Conservation (phyloP, 1,284 basidiomycete genomes). For the Waitea zeae region DNA sequence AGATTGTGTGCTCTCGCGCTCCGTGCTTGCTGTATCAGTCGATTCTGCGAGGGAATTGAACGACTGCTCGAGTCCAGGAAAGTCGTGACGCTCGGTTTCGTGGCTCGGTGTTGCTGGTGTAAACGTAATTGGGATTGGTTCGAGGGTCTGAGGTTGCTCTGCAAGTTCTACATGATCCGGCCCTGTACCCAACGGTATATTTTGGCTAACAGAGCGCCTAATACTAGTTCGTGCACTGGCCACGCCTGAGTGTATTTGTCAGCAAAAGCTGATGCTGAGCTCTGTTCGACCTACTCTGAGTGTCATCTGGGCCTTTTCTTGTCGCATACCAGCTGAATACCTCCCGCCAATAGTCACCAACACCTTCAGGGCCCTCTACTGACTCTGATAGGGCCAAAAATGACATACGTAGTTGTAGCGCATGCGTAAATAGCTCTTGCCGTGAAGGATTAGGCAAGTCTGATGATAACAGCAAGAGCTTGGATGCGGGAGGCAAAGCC, state of each 20-base stretch:
- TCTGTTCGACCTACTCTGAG: too few relatives aligned
- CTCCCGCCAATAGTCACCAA: slow-evolving; percentile 70
- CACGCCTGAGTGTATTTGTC: too few relatives aligned
- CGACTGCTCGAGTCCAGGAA: background rate
- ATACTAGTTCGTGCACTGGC: too few relatives aligned
- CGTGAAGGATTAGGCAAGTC: slow-evolving; percentile 35
- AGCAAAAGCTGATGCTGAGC: too few relatives aligned
- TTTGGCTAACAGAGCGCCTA: too few relatives aligned
- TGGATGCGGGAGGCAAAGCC: slow-evolving; percentile 26
- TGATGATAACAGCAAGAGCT: slow-evolving; percentile 32
- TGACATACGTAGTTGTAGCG: slow-evolving; percentile 78
- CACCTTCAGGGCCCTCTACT: slow-evolving; percentile 74
- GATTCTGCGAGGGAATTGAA: slow-evolving; percentile 11
- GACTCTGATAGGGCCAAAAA: slow-evolving; percentile 74
- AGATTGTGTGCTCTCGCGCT: slow-evolving; percentile 9
- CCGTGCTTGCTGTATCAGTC: slow-evolving; percentile 9
- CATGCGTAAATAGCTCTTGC: slow-evolving; percentile 58
- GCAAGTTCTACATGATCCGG: too few relatives aligned
- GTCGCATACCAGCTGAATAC: slow-evolving; percentile 76
- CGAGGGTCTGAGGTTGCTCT: slow-evolving; percentile 9
- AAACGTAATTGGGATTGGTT: slow-evolving; percentile 23
- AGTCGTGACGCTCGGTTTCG: background rate
- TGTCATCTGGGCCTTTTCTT: slow-evolving; percentile 26
- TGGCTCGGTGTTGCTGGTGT: slow-evolving; percentile 25
- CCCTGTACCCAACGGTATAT: too few relatives aligned